Base-by-base conservation (phyloP, 108 stramenopile genomes). In the Fragilariopsis cylindrus region DNA sequence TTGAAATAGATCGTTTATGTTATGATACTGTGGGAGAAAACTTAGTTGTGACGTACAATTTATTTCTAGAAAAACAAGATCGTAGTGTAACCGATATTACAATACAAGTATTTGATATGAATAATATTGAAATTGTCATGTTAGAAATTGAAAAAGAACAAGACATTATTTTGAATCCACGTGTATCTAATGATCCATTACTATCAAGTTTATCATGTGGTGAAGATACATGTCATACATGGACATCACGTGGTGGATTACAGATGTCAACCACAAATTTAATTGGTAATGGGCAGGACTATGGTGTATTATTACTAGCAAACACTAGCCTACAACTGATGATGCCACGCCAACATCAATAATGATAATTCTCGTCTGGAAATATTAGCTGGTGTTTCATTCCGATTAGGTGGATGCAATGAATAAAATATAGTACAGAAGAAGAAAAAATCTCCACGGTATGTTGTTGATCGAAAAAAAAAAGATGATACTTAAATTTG, bases 251-350 rank as follows among this genome's bases (percentile, higher is more conserved):
- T 4, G 67, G 67, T 7, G 67, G 67, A 18, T 12, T 52, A 41
- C 67, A 68, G 39, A 50, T 68, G 21, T 30, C 67, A 13, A 68
- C 67, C 48, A 11, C 42, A 21, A 13, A 47, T 5, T n/a, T 68
- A 9, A 4, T 45, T 3, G 62, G 62, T 12, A 3, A n/a, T n/a
- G 62, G 62, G 2, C 16, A 9, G 43, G 62, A 63, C 13, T 63
- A 63, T 40, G 62, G n/a, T 8, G 7, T 63, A 3, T n/a, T 63
- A 45, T 40, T 63, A 3, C 47, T 63, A 3, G 62, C 62, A 3
- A 7, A 6, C 5, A 11, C 42, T 3, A 30, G 30, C 30, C 30
- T 30, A 30, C 30, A 30, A 30, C 30, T 30, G 30, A 30, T 30
- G 30, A 30, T 30, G 30, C 30, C 21, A 21, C 1, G 30, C 2